Base-by-base conservation (phyloP, 2,329 filamentous ascomycete genomes). In the Drechslerella stenobrocha region DNA sequence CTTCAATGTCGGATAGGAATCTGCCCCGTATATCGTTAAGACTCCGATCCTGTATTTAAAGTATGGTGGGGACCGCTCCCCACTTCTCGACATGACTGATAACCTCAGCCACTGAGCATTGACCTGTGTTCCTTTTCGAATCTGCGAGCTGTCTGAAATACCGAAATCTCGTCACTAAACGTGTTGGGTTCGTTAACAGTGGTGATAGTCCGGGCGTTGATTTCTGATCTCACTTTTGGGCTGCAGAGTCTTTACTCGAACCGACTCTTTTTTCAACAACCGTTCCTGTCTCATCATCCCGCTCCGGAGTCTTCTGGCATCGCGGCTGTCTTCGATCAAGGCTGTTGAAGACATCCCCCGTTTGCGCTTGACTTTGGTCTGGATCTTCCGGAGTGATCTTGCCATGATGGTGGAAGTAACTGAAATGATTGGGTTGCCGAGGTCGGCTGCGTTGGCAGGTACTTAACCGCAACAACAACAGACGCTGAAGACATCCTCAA, bases 361-460 rank as follows among this genome's bases (percentile, higher is more conserved):
- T 24, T 67, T 67, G 24, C 53, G 45, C 20, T 60, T 59, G 35
- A 67, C 56, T 18, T 67, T 32, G 1, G 63, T 44, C 42, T 67
- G 63, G 3, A 67, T 67, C 37, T 67, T 67, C 13, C 63, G 53
- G 3, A 67, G 55, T n/a, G 63, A 59, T 34, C 23, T 55, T 11
- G 55, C 42, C 63, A 67, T 67, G 11, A 42, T 55, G 53, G n/a
- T n/a, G 40, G 24, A 44, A 20, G 11, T 20, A 20, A 44, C n/a
- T n/a, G n/a, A n/a, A n/a, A n/a, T n/a, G n/a, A n/a, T n/a, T n/a
- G n/a, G n/a, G n/a, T n/a, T 30, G 28, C 28, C 28, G 28, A 30
- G 28, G 11, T 30, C 28, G 28, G 28, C 28, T 30, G 5, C 5
- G 28, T 30, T 30, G n/a, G n/a, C n/a, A n/a, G n/a, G n/a, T n/a